A percentile compares a stretch with the other conserved stretches of the same genome.
These are phyloP conservation scores for Cyberlindnera bimundalis DNA, from an alignment of 805 yeast genomes.

Conservation along the genomic window DNA sequence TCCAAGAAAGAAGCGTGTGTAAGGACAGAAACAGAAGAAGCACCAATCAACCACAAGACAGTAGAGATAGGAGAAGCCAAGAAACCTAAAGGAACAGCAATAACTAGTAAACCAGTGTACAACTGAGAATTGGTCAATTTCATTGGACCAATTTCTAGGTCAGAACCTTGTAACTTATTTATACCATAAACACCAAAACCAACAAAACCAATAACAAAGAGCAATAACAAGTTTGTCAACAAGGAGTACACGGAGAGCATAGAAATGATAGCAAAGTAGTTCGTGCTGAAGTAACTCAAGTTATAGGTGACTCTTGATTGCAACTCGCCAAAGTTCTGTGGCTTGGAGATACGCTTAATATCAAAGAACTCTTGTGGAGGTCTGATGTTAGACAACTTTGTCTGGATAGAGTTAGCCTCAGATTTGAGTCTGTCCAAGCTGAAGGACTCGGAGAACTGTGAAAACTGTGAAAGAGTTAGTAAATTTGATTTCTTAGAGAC, in stretches of 20 bases:
- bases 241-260: constrained; percentile 79
- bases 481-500: too few relatives aligned
- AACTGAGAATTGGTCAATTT: constrained; percentile 72
- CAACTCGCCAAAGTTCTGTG: constrained; percentile 81
- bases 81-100: constrained; percentile 78
- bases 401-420: constrained; percentile 53
- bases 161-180: constrained; percentile 75
- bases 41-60: constrained; percentile 87
- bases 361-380: constrained; percentile 96
- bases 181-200: constrained; percentile 77
- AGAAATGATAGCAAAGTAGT: constrained; percentile 72
- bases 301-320: constrained; percentile 88
- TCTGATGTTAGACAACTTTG: constrained; percentile 65
- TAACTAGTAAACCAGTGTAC: constrained; percentile 75
- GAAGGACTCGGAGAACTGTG: constrained; percentile 44
- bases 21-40: constrained; percentile 72
- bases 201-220: constrained; percentile 77
- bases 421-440: constrained; percentile 46
- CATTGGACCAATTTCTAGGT: constrained; percentile 67
- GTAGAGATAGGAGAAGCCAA: constrained; percentile 88
- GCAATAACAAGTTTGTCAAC: constrained; percentile 76
- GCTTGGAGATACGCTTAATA: constrained; percentile 83
- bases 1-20: constrained; percentile 90
- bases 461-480: constrained; percentile 27
- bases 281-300: constrained; percentile 81